Percentiles rank a stretch among this genome's conserved stretches.
Conservation (phyloP, 2,329 filamentous ascomycete genomes). For the Dactylellina sp. region DNA sequence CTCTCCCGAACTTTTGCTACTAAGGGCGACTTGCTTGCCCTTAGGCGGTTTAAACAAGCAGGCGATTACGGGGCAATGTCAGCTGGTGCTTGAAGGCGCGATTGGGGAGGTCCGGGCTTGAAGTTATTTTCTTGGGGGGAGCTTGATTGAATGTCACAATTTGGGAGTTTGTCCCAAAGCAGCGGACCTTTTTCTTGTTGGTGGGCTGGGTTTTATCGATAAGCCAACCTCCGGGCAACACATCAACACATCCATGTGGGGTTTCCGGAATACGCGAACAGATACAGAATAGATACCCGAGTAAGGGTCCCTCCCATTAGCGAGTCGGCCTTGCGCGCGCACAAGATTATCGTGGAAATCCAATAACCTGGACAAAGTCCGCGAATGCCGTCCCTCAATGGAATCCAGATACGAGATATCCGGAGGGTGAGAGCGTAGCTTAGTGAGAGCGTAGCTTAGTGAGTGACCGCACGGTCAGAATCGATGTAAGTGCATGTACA, state of each 20-base stretch:
- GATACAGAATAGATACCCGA: too few species aligned
- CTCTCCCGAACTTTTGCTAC: neutral
- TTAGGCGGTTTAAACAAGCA: neutral
- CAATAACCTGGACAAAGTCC: too few species aligned
- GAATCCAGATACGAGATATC: too few species aligned
- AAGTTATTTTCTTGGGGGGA: neutral
- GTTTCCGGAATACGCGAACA: too few species aligned
- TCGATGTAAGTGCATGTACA: neutral
- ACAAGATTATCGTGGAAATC: too few species aligned
- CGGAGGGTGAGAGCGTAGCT: too few species aligned
- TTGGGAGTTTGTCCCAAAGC: conserved; percentile 15
- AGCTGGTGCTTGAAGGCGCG: neutral
- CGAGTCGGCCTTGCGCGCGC: too few species aligned
- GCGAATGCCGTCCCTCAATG: too few species aligned
- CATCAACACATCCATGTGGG: conserved; percentile 37
- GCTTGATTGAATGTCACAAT: too few species aligned
- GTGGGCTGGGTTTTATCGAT: conserved; percentile 36
- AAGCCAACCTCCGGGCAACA: conserved; percentile 29
- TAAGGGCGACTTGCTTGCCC: neutral
- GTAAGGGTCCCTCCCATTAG: too few species aligned
- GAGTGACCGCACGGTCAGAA: too few species aligned
- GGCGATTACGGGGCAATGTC: neutral
- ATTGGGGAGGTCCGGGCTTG: neutral
- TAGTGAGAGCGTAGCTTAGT: neutral
- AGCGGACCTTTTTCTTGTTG: too few species aligned